Conservation (phyloP, 148 eudicot species). For the Drosera capensis region DNA sequence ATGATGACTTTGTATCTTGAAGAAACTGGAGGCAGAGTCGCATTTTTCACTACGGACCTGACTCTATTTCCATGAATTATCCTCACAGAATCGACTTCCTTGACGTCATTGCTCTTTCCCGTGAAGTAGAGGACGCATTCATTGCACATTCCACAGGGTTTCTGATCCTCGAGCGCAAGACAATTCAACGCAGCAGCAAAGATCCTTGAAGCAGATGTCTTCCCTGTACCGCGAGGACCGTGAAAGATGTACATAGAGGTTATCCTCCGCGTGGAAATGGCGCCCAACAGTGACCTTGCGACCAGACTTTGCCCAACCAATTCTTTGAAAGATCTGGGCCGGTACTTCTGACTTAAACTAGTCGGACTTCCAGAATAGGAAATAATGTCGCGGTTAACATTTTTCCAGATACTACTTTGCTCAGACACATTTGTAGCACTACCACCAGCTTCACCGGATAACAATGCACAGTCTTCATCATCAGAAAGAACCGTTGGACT, state of each 20-base stretch:
- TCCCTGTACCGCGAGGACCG: conserved; percentile 91
- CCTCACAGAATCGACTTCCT: conserved; percentile 71
- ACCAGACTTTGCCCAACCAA: conserved; percentile 70
- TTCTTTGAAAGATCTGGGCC: conserved; percentile 68
- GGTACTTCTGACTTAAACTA: conserved; percentile 59
- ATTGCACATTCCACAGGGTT: conserved; percentile 77
- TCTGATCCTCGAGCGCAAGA: conserved; percentile 34
- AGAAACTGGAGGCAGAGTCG: conserved; percentile 46
- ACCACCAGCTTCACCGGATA: conserved; percentile 34
- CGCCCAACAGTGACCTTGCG: conserved; percentile 52
- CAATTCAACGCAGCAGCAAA: conserved; percentile 96
- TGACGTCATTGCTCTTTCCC: conserved; percentile 72
- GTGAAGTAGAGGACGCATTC: conserved; percentile 65
- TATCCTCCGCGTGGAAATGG: conserved; percentile 49
- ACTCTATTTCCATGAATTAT: conserved; percentile 45
- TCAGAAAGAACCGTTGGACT: conserved; percentile 29
- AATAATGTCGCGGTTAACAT: conserved; percentile 18
- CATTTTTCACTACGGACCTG: conserved; percentile 46
- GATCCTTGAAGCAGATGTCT: conserved; percentile 72
- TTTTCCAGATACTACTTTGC: conserved; percentile 31
- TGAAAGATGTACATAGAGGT: conserved; percentile 63
- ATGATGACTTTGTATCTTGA: conserved; percentile 73
- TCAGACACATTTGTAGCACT: conserved; percentile 21
- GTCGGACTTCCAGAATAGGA: conserved; percentile 48
- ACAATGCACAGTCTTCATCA: conserved; percentile 49